These are phyloP conservation scores for Pneumocystis murina DNA, from an alignment of 1,139 yeast genomes.

Conservation along the genomic window DNA sequence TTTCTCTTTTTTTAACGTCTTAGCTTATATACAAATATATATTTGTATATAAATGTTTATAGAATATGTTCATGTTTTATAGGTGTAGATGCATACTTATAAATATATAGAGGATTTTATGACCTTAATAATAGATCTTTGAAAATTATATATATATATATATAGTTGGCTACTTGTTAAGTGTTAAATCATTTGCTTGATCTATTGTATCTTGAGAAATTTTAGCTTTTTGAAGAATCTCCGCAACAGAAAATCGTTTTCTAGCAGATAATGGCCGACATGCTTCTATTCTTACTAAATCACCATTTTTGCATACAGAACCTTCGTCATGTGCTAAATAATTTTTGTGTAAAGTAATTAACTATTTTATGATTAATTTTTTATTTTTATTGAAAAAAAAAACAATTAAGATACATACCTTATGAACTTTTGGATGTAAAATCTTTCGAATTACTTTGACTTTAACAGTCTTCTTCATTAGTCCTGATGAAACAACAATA, in stretches of 20 bases:
- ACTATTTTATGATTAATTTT: slow-evolving; percentile 39
- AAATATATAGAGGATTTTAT: neutral
- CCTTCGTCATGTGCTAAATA: slow-evolving; percentile 90
- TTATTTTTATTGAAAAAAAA: slow-evolving; percentile 11
- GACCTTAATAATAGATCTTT: neutral
- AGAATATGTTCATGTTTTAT: neutral
- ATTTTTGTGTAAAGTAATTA: slow-evolving; percentile 63
- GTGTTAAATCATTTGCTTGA: neutral
- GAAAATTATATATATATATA: neutral
- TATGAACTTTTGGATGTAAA: neutral
- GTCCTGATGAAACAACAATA: slow-evolving; percentile 86
- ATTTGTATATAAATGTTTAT: neutral
- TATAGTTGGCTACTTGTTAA: neutral
- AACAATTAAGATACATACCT: neutral
- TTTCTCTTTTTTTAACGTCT: no score
- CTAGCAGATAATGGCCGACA: slow-evolving; percentile 63
- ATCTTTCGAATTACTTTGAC: slow-evolving; percentile 52
- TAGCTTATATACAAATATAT: neutral
- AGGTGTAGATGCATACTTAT: neutral
- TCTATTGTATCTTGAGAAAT: neutral
- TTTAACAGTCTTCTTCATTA: slow-evolving; percentile 88
- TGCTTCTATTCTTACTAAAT: slow-evolving; percentile 81
- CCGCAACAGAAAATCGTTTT: slow-evolving; percentile 87
- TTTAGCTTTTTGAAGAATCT: slow-evolving; percentile 46
- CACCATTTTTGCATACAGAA: slow-evolving; percentile 80